phyloP scores from a whole-genome alignment of 2,329 filamentous ascomycete genomes.

The Lomentospora prolificans region DNA sequence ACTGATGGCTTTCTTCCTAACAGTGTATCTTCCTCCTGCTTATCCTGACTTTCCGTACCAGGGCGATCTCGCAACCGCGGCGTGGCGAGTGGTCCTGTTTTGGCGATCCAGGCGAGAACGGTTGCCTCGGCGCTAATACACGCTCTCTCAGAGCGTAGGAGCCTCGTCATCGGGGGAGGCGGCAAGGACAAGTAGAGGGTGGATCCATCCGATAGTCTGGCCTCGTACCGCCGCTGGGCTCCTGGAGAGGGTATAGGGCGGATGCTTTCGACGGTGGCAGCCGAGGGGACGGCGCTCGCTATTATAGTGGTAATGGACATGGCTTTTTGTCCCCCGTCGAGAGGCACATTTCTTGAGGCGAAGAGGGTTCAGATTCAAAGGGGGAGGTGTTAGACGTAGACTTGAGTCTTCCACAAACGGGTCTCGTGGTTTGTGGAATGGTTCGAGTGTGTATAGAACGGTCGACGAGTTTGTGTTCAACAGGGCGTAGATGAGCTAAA shows the following conservation, averaged over 20 bases:
- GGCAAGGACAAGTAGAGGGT: constrained; percentile 31
- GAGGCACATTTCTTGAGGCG: constrained; percentile 1
- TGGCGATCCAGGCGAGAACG: constrained; percentile 38
- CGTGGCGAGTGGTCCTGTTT: no score
- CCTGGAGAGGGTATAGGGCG: constrained; percentile 24
- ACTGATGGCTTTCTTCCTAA: background rate
- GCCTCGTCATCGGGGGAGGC: constrained; percentile 29
- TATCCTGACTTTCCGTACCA: background rate
- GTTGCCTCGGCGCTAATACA: constrained; percentile 34
- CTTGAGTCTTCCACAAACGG: no score
- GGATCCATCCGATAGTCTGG: constrained; percentile 30
- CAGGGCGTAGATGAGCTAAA: no score
- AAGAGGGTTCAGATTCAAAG: no score
- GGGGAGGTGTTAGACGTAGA: no score
- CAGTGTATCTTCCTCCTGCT: background rate
- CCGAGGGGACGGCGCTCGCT: constrained; percentile 6
- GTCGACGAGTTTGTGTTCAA: no score
- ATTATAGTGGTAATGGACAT: constrained; percentile 8
- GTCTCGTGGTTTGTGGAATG: no score
- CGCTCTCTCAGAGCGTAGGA: constrained; percentile 37
- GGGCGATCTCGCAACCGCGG: no score
- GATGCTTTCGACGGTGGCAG: constrained; percentile 15
- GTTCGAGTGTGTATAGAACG: no score
- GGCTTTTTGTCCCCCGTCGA: background rate
- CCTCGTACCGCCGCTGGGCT: constrained; percentile 31